A percentile compares a stretch with the other conserved stretches of the same genome.
Conservation (phyloP, 2,329 filamentous ascomycete genomes). For the Bimuria novae-zelandiae region DNA sequence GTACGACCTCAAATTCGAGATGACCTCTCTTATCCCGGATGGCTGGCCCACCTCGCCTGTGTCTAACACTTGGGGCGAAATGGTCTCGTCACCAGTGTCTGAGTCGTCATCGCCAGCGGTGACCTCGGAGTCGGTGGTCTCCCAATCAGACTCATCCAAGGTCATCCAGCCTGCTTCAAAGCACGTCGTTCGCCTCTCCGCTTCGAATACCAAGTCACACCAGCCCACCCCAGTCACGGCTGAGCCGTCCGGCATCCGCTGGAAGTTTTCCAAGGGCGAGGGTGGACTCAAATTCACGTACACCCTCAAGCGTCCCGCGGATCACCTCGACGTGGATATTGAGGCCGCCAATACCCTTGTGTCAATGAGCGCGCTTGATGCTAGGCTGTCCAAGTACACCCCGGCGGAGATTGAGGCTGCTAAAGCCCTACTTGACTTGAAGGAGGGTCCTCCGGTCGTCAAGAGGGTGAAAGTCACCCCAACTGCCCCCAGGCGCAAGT, state of each 20-base stretch:
- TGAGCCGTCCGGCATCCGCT: neutral
- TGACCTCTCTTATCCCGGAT: neutral
- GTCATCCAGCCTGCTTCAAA: too few relatives aligned
- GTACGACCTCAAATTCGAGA: neutral
- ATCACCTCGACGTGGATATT: neutral
- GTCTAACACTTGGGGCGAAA: neutral
- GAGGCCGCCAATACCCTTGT: too few relatives aligned
- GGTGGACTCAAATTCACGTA: neutral
- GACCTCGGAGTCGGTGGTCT: neutral
- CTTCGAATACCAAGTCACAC: too few relatives aligned
- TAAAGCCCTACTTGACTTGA: neutral
- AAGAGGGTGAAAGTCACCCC: neutral
- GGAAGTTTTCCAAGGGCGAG: neutral
- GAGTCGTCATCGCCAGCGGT: neutral
- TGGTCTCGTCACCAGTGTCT: neutral
- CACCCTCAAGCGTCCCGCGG: neutral
- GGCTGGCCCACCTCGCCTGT: too few relatives aligned
- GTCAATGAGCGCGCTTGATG: neutral
- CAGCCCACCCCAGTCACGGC: neutral
- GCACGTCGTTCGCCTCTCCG: too few relatives aligned
- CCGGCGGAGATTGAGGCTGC: neutral
- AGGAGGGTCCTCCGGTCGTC: neutral
- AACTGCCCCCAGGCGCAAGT: neutral
- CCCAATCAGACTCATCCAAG: neutral
- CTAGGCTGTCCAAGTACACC: neutral